Evolutionary conservation across 768 basidiomycete species (phyloP).

Genomic region (Auriculariales sp.): DNA sequence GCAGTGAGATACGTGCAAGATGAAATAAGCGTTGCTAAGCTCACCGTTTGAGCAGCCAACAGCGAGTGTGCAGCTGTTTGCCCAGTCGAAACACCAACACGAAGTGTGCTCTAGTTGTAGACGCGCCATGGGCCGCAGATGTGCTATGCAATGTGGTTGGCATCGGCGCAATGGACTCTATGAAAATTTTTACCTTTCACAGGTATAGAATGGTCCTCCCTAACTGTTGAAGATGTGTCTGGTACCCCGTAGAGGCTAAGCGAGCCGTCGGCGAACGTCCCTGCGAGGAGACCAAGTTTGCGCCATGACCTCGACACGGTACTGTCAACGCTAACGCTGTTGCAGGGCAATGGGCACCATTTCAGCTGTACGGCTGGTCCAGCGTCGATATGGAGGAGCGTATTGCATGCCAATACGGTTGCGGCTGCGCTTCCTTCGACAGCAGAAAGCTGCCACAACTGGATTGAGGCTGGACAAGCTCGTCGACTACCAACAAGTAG

Average conservation of each 20-base stretch:
- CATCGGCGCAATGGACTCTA: neutral
- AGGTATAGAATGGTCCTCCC: constrained; percentile 24
- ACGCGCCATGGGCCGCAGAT: constrained; percentile 50
- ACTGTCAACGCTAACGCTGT: constrained; percentile 25
- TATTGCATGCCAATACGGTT: constrained; percentile 46
- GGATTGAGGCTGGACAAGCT: constrained; percentile 55
- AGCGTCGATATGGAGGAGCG: constrained; percentile 69
- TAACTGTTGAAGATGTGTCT: constrained; percentile 43
- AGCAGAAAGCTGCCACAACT: constrained; percentile 65
- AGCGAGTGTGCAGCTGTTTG: constrained; percentile 67
- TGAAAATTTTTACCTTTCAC: neutral
- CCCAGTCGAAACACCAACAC: constrained; percentile 84
- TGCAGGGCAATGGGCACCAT: constrained; percentile 86
- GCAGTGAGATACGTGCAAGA: neutral
- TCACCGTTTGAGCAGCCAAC: constrained; percentile 76
- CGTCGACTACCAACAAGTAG: constrained; percentile 54
- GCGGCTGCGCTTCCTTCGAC: constrained; percentile 7
- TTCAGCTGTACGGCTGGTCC: constrained; percentile 71
- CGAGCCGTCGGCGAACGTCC: constrained; percentile 78
- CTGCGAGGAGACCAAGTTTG: constrained; percentile 76
- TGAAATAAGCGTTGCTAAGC: neutral
- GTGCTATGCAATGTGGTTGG: constrained; percentile 27
- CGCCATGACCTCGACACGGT: constrained; percentile 10
- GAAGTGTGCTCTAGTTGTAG: constrained; percentile 62
- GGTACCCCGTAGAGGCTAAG: constrained; percentile 69